Conservation (phyloP, 805 yeast genomes). For the Metschnikowia colocasiae region DNA sequence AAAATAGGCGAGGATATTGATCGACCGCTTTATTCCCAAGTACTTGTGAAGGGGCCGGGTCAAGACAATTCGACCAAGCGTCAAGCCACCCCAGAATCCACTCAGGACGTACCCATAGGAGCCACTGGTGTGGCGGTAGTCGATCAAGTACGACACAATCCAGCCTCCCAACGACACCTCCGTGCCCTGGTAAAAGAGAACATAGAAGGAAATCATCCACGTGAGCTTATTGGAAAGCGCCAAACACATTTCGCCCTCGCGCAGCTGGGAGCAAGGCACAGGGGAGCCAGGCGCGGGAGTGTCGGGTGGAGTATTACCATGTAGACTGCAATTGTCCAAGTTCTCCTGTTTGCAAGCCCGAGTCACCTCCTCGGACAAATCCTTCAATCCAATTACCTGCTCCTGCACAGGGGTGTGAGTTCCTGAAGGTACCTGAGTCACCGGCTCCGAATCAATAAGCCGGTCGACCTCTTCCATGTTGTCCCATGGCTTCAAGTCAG, state of each 20-base stretch:
- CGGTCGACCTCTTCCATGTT: conserved; percentile 9
- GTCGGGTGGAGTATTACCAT: not conserved
- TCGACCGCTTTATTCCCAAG: conserved; percentile 18
- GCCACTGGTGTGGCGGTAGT: conserved; percentile 18
- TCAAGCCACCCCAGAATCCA: conserved; percentile 27
- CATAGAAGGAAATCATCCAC: conserved; percentile 21
- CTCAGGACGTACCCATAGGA: conserved; percentile 23
- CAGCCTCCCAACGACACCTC: conserved; percentile 25
- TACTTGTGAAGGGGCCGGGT: conserved; percentile 19
- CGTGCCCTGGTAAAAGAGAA: conserved; percentile 21
- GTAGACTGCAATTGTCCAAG: not conserved
- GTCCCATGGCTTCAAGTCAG: conserved; percentile 19
- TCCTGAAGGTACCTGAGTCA: not conserved
- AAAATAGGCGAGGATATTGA: conserved; percentile 11
- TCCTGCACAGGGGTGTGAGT: conserved; percentile 2
- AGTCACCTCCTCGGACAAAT: conserved; percentile 1
- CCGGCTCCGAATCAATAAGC: conserved; percentile 1
- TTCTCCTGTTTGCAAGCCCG: not conserved
- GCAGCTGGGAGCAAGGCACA: not conserved
- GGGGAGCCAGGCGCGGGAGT: not conserved
- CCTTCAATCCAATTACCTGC: conserved; percentile 10
- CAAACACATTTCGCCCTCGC: conserved; percentile 9
- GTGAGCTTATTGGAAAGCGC: conserved; percentile 19
- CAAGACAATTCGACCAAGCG: conserved; percentile 19
- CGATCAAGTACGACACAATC: conserved; percentile 24